Evolutionary conservation across 176 grass and related monocot species (phyloP), one percentile per base, ranked within the genome.

Genomic region (Paspalum notatum): DNA sequence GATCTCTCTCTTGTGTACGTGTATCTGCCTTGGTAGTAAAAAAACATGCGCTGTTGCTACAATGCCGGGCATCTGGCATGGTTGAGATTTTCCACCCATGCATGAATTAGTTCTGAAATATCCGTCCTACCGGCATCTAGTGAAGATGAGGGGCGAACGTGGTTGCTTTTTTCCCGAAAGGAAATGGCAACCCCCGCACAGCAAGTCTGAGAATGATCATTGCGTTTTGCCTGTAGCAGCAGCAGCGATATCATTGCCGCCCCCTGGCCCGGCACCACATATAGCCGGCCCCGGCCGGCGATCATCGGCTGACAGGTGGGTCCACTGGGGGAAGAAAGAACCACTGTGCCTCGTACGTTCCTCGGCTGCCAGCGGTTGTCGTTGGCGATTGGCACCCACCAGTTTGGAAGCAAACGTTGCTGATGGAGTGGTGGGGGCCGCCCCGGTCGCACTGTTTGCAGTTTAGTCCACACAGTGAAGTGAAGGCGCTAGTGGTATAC

Each of bases 401-500:
- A 37, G 71, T 72, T 68, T 41, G 65, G 64, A 56, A 76, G 72
- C 58, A n/a, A 71, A 32, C 32, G 32, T 5, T 13, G 38, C 20
- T 58, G 58, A 57, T 32, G 18, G 38, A 8, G 3, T n/a, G n/a
- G 55, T 58, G 55, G 38, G 62, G 43, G 40, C 57, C 21, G 55
- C 44, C 51, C 68, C n/a, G 51, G 15, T 18, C 0, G 14, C 79
- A 68, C 46, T 70, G 26, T 75, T 75, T 74, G 7, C 58, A 47
- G 10, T n/a, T 13, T 64, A 68, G 72, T 68, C 12, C 17, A 51
- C 58, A 78, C 83, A 77, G 83, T 76, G 83, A 70, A 76, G 68
- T 76, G 83, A 87, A 77, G 81, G 77, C 9, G 6, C 52, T 78
- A 12, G 24, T 40, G 53, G 72, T 25, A 25, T 79, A 18, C 41